phyloP scores from a whole-genome alignment of 2,329 filamentous ascomycete species.

The Meredithiella fracta region DNA sequence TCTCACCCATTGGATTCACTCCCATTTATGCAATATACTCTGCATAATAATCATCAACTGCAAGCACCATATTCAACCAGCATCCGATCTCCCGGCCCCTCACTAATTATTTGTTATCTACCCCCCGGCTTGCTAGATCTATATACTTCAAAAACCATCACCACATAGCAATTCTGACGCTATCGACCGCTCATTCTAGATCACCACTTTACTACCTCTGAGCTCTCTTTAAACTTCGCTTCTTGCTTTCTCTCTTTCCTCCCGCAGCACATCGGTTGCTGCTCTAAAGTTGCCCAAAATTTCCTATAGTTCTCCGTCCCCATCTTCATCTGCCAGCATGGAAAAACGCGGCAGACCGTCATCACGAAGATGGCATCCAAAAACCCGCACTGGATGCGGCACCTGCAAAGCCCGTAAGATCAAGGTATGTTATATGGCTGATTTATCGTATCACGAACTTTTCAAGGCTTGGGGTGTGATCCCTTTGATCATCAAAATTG shows the following conservation, averaged over 20 bases:
- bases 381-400: conserved; percentile 15
- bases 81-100: too few species aligned
- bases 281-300: background rate
- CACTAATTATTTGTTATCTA: too few species aligned
- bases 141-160: too few species aligned
- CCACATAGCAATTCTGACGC: too few species aligned
- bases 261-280: background rate
- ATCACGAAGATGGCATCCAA: conserved; percentile 13
- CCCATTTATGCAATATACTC: too few species aligned
- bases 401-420: conserved; percentile 16
- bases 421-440: conserved; percentile 13
- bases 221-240: too few species aligned
- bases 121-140: too few species aligned
- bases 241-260: background rate
- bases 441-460: background rate
- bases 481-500: background rate
- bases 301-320: background rate
- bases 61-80: too few species aligned
- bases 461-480: background rate
- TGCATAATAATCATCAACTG: too few species aligned
- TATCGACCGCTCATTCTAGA: too few species aligned
- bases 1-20: too few species aligned
- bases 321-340: background rate
- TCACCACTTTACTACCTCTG: too few species aligned
- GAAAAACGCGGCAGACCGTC: conserved; percentile 6